These are phyloP conservation scores for Fusarium sp. DNA, from an alignment of 2,329 filamentous ascomycete genomes.

Conservation along the genomic window DNA sequence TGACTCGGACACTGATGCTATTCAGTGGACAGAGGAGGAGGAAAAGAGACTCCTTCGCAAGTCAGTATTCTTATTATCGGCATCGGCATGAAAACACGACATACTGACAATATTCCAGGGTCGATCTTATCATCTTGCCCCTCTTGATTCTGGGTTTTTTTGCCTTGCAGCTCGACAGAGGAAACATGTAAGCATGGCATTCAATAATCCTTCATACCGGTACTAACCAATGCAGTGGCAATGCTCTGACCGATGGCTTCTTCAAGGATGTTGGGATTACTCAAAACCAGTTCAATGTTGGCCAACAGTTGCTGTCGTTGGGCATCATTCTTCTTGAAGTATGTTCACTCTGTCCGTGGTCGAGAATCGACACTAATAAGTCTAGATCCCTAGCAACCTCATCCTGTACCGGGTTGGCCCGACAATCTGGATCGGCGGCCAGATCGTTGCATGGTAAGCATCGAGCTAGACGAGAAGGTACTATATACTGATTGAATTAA, in stretches of 20 bases:
- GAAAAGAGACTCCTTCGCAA: slow-evolving; percentile 41
- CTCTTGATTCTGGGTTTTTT: slow-evolving; percentile 59
- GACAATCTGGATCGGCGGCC: slow-evolving; percentile 53
- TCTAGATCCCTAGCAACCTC: slow-evolving; percentile 58
- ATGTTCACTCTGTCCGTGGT: background rate
- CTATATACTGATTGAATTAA: slow-evolving; percentile 37
- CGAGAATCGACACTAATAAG: background rate
- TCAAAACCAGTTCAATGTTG: slow-evolving; percentile 60
- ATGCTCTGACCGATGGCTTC: slow-evolving; percentile 59
- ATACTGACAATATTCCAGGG: slow-evolving; percentile 44
- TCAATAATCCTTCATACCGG: background rate
- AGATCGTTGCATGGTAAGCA: slow-evolving; percentile 51
- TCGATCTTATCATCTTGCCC: slow-evolving; percentile 58
- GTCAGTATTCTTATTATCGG: slow-evolving; percentile 18
- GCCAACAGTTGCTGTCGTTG: slow-evolving; percentile 57
- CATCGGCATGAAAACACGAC: background rate
- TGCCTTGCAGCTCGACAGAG: slow-evolving; percentile 53
- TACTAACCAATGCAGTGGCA: slow-evolving; percentile 36
- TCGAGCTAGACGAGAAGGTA: background rate
- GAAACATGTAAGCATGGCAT: slow-evolving; percentile 47
- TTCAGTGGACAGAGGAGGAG: slow-evolving; percentile 40
- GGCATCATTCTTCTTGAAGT: slow-evolving; percentile 52
- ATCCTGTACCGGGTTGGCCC: slow-evolving; percentile 60
- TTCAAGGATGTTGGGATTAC: slow-evolving; percentile 58
- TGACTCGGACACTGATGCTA: background rate